phyloP scores from a whole-genome alignment of 805 yeast genomes.

The Candida manassasensis region DNA sequence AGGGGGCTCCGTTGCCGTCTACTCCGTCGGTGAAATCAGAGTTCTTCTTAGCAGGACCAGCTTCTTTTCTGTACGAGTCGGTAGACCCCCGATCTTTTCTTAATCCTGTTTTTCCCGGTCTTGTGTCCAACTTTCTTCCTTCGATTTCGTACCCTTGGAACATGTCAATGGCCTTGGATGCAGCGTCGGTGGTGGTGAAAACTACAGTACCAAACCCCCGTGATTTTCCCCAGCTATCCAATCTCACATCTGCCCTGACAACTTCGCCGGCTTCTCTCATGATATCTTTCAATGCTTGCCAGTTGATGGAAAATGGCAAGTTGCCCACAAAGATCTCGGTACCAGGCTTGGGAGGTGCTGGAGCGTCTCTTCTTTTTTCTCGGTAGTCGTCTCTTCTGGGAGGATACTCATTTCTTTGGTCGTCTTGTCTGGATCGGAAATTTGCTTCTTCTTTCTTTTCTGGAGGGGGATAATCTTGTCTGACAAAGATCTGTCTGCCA shows the following conservation, averaged over 20 bases:
- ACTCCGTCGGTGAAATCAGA: slow-evolving; percentile 66
- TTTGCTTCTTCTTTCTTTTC: slow-evolving; percentile 25
- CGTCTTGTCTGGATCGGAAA: slow-evolving; percentile 11
- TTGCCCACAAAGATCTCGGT: slow-evolving; percentile 73
- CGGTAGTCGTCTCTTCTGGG: slow-evolving; percentile 13
- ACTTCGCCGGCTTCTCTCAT: slow-evolving; percentile 75
- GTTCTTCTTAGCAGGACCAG: slow-evolving; percentile 26
- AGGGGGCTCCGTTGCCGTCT: slow-evolving; percentile 50
- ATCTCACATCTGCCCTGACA: slow-evolving; percentile 74
- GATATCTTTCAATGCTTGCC: slow-evolving; percentile 84
- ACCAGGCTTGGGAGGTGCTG: slow-evolving; percentile 29
- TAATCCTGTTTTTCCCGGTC: slow-evolving; percentile 48
- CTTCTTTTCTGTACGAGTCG: slow-evolving; percentile 4
- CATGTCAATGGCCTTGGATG: slow-evolving; percentile 61
- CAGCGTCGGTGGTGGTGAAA: slow-evolving; percentile 62
- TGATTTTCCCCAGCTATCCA: slow-evolving; percentile 66
- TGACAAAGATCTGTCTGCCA: slow-evolving; percentile 81
- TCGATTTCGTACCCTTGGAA: slow-evolving; percentile 67
- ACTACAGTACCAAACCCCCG: slow-evolving; percentile 84
- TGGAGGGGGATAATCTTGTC: slow-evolving; percentile 90
- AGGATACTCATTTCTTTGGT: slow-evolving; percentile 18
- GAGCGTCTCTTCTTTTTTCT: slow-evolving; percentile 17
- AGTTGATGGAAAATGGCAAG: slow-evolving; percentile 72
- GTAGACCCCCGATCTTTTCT: slow-evolving; percentile 3
- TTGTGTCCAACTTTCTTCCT: slow-evolving; percentile 76